A percentile compares a stretch with the other conserved stretches of the same genome.
phyloP scores from a whole-genome alignment of 441 rosid species.

The Erysimum pusillum region DNA sequence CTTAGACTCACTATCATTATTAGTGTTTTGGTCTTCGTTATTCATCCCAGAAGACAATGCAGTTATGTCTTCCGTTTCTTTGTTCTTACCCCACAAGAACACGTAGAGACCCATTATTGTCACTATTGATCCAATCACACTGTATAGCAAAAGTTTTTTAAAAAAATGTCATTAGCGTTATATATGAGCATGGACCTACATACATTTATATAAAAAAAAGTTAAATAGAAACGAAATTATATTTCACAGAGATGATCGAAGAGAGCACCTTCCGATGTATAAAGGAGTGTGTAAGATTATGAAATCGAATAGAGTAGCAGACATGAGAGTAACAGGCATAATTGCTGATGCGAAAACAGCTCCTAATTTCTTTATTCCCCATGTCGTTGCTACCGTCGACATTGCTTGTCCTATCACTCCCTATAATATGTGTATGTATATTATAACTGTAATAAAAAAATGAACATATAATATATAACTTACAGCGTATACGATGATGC shows the following conservation, averaged over 20 bases:
- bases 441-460: too few species aligned
- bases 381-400: conserved; percentile 40
- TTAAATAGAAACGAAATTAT: not conserved
- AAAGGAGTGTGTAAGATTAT: conserved; percentile 45
- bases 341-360: conserved; percentile 48
- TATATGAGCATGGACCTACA: not conserved
- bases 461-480: too few species aligned
- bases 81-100: conserved; percentile 64
- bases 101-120: conserved; percentile 56
- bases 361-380: conserved; percentile 47
- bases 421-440: conserved; percentile 38
- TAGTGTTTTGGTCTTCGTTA: conserved; percentile 18
- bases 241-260: not conserved
- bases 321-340: conserved; percentile 30
- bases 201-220: not conserved
- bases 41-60: conserved; percentile 13
- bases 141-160: conserved; percentile 20
- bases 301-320: conserved; percentile 49
- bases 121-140: conserved; percentile 57
- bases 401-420: conserved; percentile 60
- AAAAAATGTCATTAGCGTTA: not conserved
- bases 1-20: not conserved
- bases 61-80: conserved; percentile 33
- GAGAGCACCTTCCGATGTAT: conserved; percentile 45
- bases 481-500: conserved; percentile 55